Percentiles rank a stretch among this genome's conserved stretches.
Evolutionary conservation across 2,329 filamentous ascomycete genomes (phyloP).

Genomic region (Metarhizium sp.): DNA sequence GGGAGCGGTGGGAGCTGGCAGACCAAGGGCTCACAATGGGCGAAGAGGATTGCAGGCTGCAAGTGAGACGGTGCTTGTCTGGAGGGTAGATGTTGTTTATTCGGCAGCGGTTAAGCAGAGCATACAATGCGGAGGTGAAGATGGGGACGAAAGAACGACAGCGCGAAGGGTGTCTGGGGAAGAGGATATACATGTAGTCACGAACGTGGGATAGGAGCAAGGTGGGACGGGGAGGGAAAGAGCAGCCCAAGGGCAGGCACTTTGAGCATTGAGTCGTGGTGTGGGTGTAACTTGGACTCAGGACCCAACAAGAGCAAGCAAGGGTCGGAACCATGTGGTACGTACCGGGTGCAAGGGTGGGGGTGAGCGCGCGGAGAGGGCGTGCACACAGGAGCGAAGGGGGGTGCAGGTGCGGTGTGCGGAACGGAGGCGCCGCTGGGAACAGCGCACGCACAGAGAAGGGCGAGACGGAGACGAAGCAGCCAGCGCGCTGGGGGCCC

Average conservation of each 20-base stretch:
- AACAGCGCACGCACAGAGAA: background rate
- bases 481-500: conserved; percentile 4
- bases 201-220: conserved; percentile 4
- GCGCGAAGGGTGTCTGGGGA: conserved; percentile 6
- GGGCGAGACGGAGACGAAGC: background rate
- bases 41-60: background rate
- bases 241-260: conserved; percentile 6
- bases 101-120: background rate
- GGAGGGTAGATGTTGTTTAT: background rate
- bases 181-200: conserved; percentile 9
- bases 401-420: background rate
- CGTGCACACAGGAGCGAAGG: background rate
- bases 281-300: background rate
- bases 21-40: background rate
- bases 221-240: conserved; percentile 8
- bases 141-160: background rate
- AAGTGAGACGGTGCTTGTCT: background rate
- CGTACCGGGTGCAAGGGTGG: conserved; percentile 1
- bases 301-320: conserved; percentile 4
- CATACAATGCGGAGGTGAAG: conserved; percentile 3
- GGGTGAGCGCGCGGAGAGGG: background rate
- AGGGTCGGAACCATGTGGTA: conserved; percentile 6
- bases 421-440: background rate
- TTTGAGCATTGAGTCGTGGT: conserved; percentile 3
- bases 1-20: background rate